Evolutionary conservation across 164 flowering plant genomes (phyloP).

Genomic region (Chloranthus sessilifolius): DNA sequence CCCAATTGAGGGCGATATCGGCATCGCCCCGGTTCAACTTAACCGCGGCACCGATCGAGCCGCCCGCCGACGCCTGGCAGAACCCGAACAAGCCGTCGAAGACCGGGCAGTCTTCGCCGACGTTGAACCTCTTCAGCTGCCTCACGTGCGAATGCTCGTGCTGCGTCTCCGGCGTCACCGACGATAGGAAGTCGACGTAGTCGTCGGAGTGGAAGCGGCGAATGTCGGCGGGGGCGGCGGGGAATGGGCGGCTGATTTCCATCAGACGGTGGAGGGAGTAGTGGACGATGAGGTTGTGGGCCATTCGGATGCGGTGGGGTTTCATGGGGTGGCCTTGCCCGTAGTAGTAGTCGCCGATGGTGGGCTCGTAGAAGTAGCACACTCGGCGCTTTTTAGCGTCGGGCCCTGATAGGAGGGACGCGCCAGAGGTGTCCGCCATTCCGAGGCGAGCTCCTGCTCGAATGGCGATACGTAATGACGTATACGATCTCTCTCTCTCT

Average conservation of each 20-base stretch:
- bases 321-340: constrained; percentile 75
- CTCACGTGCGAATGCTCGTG: constrained; percentile 27
- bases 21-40: constrained; percentile 41
- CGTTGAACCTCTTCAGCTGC: constrained; percentile 42
- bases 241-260: constrained; percentile 45
- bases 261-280: constrained; percentile 50
- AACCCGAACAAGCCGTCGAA: constrained; percentile 47
- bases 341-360: constrained; percentile 61
- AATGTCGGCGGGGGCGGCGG: constrained; percentile 39
- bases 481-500: no score
- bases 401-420: constrained; percentile 39
- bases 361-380: constrained; percentile 55
- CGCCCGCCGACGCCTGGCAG: constrained; percentile 55
- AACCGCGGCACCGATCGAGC: constrained; percentile 52
- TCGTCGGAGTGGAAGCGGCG: constrained; percentile 48
- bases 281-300: constrained; percentile 49
- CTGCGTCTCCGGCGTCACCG: constrained; percentile 34
- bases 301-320: constrained; percentile 63
- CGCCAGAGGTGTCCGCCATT: constrained; percentile 21
- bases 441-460: no score
- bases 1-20: constrained; percentile 62
- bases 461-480: no score
- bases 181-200: constrained; percentile 45
- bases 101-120: constrained; percentile 63
- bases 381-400: constrained; percentile 49